Base-by-base conservation (phyloP, 495 filamentous ascomycete species). In the Barbatosphaeria neglecta region DNA sequence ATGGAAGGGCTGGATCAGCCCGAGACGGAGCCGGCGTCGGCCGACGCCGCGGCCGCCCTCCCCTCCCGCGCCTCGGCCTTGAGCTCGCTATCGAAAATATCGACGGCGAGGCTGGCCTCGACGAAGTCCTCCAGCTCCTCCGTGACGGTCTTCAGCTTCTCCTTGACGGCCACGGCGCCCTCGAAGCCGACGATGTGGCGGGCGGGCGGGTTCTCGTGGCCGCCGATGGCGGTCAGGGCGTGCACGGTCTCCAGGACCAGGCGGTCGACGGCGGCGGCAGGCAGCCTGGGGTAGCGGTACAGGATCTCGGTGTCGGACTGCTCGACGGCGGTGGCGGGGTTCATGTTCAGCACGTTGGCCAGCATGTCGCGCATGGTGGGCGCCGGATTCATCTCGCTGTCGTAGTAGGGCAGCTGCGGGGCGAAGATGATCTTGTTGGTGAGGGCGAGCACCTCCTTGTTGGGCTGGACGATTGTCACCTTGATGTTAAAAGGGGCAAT, bases 401-500 rank as follows among this genome's bases (percentile, higher is more conserved):
- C 78, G 58, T 95, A 94, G 41, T 78, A 76, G 4, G 81, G 77
- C 39, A 86, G 61, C 25, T 79, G 82, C 15, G 89, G 89, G 0
- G 85, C 84, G 49, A 84, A 83, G 48, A 83, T 84, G 52, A 95
- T 83, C 43, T 83, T 78, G 65, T 93, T 92, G 37, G 84, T 90
- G 44, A 95, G 75, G 39, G 87, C 78, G 55, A 78, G 75, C 51
- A 93, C 85, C 66, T 95, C 89, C 61, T 78, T 76, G 56, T 76
- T 75, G 47, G 90, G 87, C 68, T 98, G 92, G 37, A 98, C 80
- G 55, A 98, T 90, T 31, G 87, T 94, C 55, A 96, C 76, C 63
- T 90, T 94, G 71, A 97, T 80, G 63, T 95, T 95, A 74, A 96
- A 97, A 1, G 92, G 92, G 0, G 92, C 92, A 44, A 98, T 84